Evolutionary conservation across 257 asterid genomes (phyloP), one percentile per base, ranked within the genome.

Genomic region (Linaria vulgaris): DNA sequence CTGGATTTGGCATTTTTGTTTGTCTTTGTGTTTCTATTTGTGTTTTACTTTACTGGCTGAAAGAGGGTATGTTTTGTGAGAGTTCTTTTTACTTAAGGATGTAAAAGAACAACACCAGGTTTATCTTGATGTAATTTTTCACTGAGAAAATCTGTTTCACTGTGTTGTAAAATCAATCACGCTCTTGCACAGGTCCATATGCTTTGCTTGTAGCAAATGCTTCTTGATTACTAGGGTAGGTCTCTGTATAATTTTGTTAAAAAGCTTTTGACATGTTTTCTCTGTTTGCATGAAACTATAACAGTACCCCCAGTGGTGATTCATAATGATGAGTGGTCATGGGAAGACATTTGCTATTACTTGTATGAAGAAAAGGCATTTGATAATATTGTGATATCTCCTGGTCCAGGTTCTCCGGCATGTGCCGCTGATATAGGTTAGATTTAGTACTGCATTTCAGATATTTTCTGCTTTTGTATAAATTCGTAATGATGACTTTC

Each of bases 321-420:
- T 71, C 83, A 63, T 64, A 94, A 94, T 78, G 95, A 94, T 56
- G 95, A 90, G 75, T 94, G 88, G 95, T 79, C 97, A n/a, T 94
- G 99, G 99, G 77, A 87, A 72, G 92, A 87, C 37, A 66, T 84
- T 24, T 84, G 71, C 67, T 82, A 80, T 68, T 84, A 81, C 68
- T 61, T 94, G 59, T 90, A 90, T 74, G 94, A 82, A 67, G 88
- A 78, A 61, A 94, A 71, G 76, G 92, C 88, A 49, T 90, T 94
- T 55, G 97, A 94, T 76, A 94, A 94, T 78, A 84, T 94, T 60
- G 96, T 94, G 67, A 84, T 94, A 78, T 94, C 99, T 72, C 99
- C 99, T 48, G 99, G 99, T 67, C 99, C 99, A 27, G 99, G 99
- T 63, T 87, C 97, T 69, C 99, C 99, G 7, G 64, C 90, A 20